Conservation (phyloP, 495 filamentous ascomycete species). For the Physcia stellaris region DNA sequence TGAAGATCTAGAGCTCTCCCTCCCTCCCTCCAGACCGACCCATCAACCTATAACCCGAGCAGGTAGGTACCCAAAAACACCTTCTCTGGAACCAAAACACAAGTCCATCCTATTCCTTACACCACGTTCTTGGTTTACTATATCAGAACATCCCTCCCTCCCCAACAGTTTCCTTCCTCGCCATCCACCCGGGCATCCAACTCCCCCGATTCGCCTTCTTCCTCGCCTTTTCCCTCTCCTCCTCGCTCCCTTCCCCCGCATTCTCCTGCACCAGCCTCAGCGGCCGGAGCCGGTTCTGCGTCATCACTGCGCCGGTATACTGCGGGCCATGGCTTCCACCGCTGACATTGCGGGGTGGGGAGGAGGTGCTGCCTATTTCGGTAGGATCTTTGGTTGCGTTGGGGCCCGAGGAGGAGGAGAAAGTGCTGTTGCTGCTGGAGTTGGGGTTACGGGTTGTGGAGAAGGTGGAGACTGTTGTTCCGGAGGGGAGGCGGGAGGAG, state of each 20-base stretch:
- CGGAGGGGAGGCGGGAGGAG: constrained; percentile 36
- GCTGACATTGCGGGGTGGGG: constrained; percentile 40
- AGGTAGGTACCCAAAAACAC: no score
- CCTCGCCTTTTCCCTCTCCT: constrained; percentile 24
- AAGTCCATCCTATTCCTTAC: no score
- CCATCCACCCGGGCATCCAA: constrained; percentile 35
- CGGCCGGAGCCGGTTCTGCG: constrained; percentile 70
- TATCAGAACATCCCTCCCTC: no score
- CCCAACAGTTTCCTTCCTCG: no score
- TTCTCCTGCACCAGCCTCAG: constrained; percentile 72
- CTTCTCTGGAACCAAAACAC: no score
- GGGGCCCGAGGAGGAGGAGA: constrained; percentile 44
- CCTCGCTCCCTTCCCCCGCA: constrained; percentile 25
- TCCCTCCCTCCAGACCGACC: no score
- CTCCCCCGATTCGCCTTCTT: constrained; percentile 47
- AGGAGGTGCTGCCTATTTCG: constrained; percentile 31
- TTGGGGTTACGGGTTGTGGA: no score
- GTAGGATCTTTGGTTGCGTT: constrained; percentile 19
- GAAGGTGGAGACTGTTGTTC: no score
- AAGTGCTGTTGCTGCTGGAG: constrained; percentile 44
- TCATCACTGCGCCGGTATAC: constrained; percentile 44
- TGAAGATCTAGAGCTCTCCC: no score
- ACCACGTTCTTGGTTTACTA: no score
- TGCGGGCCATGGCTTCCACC: constrained; percentile 34
- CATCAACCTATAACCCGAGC: no score